Percentiles rank a stretch among this genome's conserved stretches.
These are phyloP conservation scores for Penicillium paneum DNA, from an alignment of 2,329 filamentous ascomycete species.

Conservation along the genomic window DNA sequence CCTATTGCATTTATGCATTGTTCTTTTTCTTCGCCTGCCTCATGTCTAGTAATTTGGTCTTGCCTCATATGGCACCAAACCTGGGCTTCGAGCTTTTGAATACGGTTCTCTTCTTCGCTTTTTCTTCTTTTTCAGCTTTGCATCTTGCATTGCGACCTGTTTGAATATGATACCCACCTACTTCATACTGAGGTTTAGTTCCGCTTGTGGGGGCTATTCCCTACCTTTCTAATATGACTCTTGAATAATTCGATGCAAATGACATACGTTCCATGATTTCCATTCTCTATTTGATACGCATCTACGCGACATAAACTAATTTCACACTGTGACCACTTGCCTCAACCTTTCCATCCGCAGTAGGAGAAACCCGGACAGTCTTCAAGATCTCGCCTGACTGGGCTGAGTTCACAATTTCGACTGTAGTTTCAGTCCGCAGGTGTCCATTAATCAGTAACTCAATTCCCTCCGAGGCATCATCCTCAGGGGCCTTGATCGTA, in stretches of 20 bases:
- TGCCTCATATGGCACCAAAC: not conserved
- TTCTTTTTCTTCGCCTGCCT: not conserved
- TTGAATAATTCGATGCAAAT: constrained; percentile 6
- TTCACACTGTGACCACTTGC: constrained; percentile 22
- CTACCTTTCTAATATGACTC: constrained; percentile 3
- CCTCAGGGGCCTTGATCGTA: constrained; percentile 25
- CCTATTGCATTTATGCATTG: not conserved
- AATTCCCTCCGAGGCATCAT: constrained; percentile 29
- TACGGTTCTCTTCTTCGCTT: not conserved
- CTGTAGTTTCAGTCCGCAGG: constrained; percentile 14
- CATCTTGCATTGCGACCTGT: constrained; percentile 10
- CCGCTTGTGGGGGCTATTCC: not conserved
- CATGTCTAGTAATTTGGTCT: not conserved
- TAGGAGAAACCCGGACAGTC: constrained; percentile 18
- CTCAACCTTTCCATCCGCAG: constrained; percentile 16
- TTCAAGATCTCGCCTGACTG: constrained; percentile 27
- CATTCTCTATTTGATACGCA: not conserved
- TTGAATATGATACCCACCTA: constrained; percentile 26
- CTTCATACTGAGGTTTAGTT: constrained; percentile 11
- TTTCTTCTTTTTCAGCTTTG: constrained; percentile 9
- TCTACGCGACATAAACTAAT: constrained; percentile 18
- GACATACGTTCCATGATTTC: not conserved
- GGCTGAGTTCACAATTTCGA: constrained; percentile 28
- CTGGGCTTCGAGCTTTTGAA: not conserved
- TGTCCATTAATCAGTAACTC: constrained; percentile 33